Base-by-base conservation (phyloP, 306 rosid genomes). In the Trichosanthes cucumerina region DNA sequence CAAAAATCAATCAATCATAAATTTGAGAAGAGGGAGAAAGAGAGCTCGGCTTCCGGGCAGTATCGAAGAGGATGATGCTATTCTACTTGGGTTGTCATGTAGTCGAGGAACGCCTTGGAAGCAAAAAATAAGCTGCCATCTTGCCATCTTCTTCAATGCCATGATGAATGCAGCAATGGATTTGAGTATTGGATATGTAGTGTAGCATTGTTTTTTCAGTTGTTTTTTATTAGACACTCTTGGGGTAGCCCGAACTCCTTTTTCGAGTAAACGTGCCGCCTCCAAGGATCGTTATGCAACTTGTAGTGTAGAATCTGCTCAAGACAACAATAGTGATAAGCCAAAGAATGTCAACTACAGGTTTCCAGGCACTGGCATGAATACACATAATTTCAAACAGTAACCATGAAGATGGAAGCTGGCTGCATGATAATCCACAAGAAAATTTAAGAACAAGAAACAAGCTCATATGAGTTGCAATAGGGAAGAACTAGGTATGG, bases 241-340 rank as follows among this genome's bases (percentile, higher is more conserved):
- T 39, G 77, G 31, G 92, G 90, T 80, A 90, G 85, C 72, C 98
- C 97, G 70, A 86, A 90, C 33, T 84, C 85, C 80, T 92, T 91
- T 56, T 82, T 74, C 23, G 63, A 78, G 56, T 24, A 77, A 80
- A 83, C 83, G 57, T 39, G 83, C 82, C 79, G 89, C 91, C 94
- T 87, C 98, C 97, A 92, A 50, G 88, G 94, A 19, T 93, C 98
- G 24, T 92, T 88, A 43, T 93, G 96, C 74, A 93, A 84, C 88
- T 93, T 92, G 89, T 90, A 87, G 82, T 93, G 97, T 89, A 93
- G 81, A 85, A 90, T 86, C 98, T 91, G 79, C 64, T 80, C 26
- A 60, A 80, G 12, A 63, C 24, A 66, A 77, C 59, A 82, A 49
- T 8, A 74, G 53, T 33, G 31, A 26, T 12, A 46, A 49, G 65